A percentile compares a stretch with the other conserved stretches of the same genome.
These are phyloP conservation scores for Amanita exitialis DNA, from an alignment of 768 basidiomycete genomes.

Conservation along the genomic window DNA sequence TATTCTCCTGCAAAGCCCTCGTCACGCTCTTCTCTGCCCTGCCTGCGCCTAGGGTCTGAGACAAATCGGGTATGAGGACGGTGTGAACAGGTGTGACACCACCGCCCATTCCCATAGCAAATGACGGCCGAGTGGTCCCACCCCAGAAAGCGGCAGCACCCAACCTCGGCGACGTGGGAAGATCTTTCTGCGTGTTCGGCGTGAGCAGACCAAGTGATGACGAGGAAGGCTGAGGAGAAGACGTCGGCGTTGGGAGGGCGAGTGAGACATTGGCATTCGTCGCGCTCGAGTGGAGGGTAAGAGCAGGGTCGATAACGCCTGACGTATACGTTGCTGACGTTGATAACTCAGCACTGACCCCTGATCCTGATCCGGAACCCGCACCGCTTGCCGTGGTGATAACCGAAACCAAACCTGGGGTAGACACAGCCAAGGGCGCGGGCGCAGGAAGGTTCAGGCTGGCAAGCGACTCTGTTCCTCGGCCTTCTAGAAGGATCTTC, in stretches of 20 bases:
- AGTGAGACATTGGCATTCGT: slow-evolving; percentile 4
- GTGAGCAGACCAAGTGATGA: slow-evolving; percentile 28
- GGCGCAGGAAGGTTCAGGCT: slow-evolving; percentile 39
- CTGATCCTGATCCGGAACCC: not conserved
- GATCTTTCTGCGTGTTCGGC: slow-evolving; percentile 71
- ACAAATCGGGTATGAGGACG: slow-evolving; percentile 62
- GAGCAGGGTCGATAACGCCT: slow-evolving; percentile 5
- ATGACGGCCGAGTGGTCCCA: slow-evolving; percentile 23
- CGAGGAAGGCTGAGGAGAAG: slow-evolving; percentile 13
- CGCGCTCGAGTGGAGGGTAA: slow-evolving; percentile 1
- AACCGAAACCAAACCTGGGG: not conserved
- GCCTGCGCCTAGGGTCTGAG: slow-evolving; percentile 5
- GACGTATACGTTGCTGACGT: slow-evolving; percentile 2
- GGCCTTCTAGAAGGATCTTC: slow-evolving; percentile 61
- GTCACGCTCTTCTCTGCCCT: slow-evolving; percentile 12
- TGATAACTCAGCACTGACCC: slow-evolving; percentile 6
- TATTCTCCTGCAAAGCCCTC: slow-evolving; percentile 54
- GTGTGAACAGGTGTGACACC: slow-evolving; percentile 82
- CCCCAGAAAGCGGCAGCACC: slow-evolving; percentile 68
- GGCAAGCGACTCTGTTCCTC: slow-evolving; percentile 31
- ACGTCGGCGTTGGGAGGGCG: slow-evolving; percentile 8
- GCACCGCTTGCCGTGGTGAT: not conserved
- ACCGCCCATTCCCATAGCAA: slow-evolving; percentile 33
- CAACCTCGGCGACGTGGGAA: slow-evolving; percentile 52
- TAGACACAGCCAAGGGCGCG: slow-evolving; percentile 19